A percentile compares a stretch with the other conserved stretches of the same genome.
Evolutionary conservation across 1,284 basidiomycete species (phyloP).

Genomic region (Ceratobasidium sp.): DNA sequence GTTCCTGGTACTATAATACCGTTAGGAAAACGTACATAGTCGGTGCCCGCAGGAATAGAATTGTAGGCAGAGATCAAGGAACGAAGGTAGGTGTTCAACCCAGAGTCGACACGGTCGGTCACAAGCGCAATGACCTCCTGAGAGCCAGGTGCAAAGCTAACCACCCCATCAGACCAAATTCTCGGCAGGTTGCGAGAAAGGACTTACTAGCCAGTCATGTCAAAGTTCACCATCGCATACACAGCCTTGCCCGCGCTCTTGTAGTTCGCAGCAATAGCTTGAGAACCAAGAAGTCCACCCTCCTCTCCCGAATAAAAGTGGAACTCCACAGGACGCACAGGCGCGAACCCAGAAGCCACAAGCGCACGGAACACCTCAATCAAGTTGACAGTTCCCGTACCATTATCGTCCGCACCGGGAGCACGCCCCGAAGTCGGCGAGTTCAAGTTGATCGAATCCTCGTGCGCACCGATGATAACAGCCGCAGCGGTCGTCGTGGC

Average conservation of each 20-base stretch:
- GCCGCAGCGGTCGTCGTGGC: slow-evolving; percentile 55
- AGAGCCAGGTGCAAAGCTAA: slow-evolving; percentile 64
- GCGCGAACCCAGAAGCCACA: slow-evolving; percentile 61
- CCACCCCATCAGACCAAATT: slow-evolving; percentile 28
- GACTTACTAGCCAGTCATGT: slow-evolving; percentile 56
- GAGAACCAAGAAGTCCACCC: slow-evolving; percentile 68
- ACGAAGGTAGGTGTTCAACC: slow-evolving; percentile 60
- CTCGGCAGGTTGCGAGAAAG: background rate
- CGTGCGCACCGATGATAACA: slow-evolving; percentile 68
- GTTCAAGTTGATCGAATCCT: slow-evolving; percentile 64
- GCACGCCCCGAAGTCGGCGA: slow-evolving; percentile 60
- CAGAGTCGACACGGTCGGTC: slow-evolving; percentile 61
- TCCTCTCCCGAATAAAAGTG: slow-evolving; percentile 69
- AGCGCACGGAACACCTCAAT: slow-evolving; percentile 67
- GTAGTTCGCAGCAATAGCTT: slow-evolving; percentile 67
- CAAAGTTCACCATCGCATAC: slow-evolving; percentile 64
- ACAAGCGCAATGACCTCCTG: slow-evolving; percentile 65
- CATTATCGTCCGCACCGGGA: slow-evolving; percentile 68
- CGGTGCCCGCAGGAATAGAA: slow-evolving; percentile 31
- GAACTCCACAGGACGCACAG: slow-evolving; percentile 67
- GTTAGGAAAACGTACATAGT: background rate
- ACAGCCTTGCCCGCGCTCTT: slow-evolving; percentile 60
- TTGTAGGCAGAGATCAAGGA: slow-evolving; percentile 41
- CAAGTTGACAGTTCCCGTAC: slow-evolving; percentile 67
- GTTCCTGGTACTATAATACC: slow-evolving; percentile 25